phyloP scores from a whole-genome alignment of 352 stramenopile species.

The Bremia lactucae region DNA sequence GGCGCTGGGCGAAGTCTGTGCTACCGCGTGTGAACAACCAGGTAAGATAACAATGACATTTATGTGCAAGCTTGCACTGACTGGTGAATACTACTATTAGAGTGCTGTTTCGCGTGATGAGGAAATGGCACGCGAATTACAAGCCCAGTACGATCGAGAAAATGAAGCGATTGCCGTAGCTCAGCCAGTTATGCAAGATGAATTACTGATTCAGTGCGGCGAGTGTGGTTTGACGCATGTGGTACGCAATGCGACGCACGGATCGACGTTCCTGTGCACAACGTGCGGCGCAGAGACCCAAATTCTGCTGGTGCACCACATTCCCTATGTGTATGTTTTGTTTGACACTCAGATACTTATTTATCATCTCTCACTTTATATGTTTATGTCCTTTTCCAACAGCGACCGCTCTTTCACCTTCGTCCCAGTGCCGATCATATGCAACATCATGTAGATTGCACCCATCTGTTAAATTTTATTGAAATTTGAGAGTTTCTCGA shows the following conservation, averaged over 20 bases:
- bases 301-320: conserved; percentile 36
- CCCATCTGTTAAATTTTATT: no score
- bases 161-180: conserved; percentile 26
- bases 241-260: conserved; percentile 46
- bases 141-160: conserved; percentile 39
- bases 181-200: conserved; percentile 20
- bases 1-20: no score
- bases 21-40: conserved; percentile 13
- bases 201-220: conserved; percentile 56
- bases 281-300: conserved; percentile 48
- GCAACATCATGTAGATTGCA: conserved; percentile 54
- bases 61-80: not conserved
- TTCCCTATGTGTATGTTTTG: conserved; percentile 40
- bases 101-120: conserved; percentile 36
- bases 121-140: conserved; percentile 41
- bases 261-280: conserved; percentile 48
- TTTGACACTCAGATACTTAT: no score
- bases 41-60: conserved; percentile 1
- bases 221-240: conserved; percentile 47
- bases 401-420: conserved; percentile 26
- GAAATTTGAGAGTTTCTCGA: no score
- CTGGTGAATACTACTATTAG: conserved; percentile 1
- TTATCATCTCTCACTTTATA: no score
- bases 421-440: conserved; percentile 57
- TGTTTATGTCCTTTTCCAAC: conserved; percentile 3